Percentiles rank a stretch among this genome's conserved stretches.
Evolutionary conservation across 306 rosid species (phyloP).

Genomic region (Calophaca sinica): DNA sequence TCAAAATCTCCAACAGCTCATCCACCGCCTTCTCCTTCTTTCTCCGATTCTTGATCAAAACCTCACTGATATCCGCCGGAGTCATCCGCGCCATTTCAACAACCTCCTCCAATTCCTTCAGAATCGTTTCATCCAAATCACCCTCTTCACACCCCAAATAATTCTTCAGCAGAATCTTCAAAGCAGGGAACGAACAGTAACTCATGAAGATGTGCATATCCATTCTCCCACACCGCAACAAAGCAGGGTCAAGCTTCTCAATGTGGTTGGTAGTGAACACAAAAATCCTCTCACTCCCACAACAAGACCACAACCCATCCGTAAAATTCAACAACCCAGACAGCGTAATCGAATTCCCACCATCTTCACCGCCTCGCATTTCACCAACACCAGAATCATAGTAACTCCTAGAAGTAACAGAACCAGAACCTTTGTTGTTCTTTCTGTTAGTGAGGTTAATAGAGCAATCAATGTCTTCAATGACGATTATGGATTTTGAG

Average conservation of each 20-base stretch:
- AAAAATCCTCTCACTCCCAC: constrained; percentile 96
- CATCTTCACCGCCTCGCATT: constrained; percentile 57
- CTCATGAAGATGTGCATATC: constrained; percentile 95
- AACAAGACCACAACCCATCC: constrained; percentile 97
- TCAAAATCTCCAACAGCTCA: constrained; percentile 70
- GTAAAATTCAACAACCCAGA: constrained; percentile 93
- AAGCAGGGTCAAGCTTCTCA: constrained; percentile 95
- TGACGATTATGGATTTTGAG: constrained; percentile 87
- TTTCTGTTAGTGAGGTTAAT: constrained; percentile 67
- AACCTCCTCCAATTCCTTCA: constrained; percentile 58
- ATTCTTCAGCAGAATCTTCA: constrained; percentile 80
- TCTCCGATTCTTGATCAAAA: constrained; percentile 81
- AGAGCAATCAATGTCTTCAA: constrained; percentile 95
- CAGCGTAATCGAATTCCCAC: constrained; percentile 78
- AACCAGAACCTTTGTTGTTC: constrained; percentile 35
- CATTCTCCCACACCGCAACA: constrained; percentile 93
- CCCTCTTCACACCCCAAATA: constrained; percentile 64
- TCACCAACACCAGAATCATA: constrained; percentile 49
- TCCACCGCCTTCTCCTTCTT: constrained; percentile 59
- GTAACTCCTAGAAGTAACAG: constrained; percentile 34
- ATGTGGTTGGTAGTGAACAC: constrained; percentile 95
- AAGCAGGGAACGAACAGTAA: constrained; percentile 66
- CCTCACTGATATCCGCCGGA: constrained; percentile 94
- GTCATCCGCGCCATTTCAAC: constrained; percentile 79
- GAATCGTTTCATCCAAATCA: constrained; percentile 41